Evolutionary conservation across 2,329 filamentous ascomycete species (phyloP), one percentile per base, ranked within the genome.

Genomic region (Aspergillus felis): DNA sequence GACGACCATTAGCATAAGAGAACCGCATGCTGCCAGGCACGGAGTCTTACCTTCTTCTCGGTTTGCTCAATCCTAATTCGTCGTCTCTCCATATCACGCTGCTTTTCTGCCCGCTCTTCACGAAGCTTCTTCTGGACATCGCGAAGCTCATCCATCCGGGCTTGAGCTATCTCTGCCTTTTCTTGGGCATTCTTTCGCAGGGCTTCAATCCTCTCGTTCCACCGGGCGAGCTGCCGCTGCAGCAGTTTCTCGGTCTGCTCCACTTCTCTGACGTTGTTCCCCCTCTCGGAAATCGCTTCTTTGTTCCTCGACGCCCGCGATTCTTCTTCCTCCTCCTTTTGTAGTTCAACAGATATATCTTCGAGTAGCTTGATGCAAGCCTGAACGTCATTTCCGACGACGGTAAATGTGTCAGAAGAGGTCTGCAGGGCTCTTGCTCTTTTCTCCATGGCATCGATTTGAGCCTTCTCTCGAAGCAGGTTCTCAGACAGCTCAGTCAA

Each of bases 41-140:
- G 8, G 42, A 9, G 20, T 4, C 80, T 66, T 80, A 92, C 92
- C 90, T 97, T 97, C 80, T 97, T 97, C 83, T 97, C 93, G 8
- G 91, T 96, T 79, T 97, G 92, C 77, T 99, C 94, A 62, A 99
- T 97, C 59, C 92, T 82, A n/a, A 97, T 91, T 65, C 90, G 86
- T 67, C 92, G 83, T 70, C 89, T 87, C 79, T 99, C 94, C 78
- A 97, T 95, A 70, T 97, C 93, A 57, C 91, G 88, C 35, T 88
- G 88, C 77, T 96, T 95, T 55, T 94, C 91, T 1, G 84, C 84
- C 61, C 92, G 83, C 80, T 99, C 93, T 69, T 93, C 89, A 0
- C 88, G 89, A 59, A 97, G 79, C 70, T 87, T 86, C 68, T 86
- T 86, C 74, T 99, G 93, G 50, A 92, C 84, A 3, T 83, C 85